Percentiles rank a stretch among this genome's conserved stretches.
Conservation (phyloP, 176 grass and related monocot genomes). For the Elaeis guineensis region DNA sequence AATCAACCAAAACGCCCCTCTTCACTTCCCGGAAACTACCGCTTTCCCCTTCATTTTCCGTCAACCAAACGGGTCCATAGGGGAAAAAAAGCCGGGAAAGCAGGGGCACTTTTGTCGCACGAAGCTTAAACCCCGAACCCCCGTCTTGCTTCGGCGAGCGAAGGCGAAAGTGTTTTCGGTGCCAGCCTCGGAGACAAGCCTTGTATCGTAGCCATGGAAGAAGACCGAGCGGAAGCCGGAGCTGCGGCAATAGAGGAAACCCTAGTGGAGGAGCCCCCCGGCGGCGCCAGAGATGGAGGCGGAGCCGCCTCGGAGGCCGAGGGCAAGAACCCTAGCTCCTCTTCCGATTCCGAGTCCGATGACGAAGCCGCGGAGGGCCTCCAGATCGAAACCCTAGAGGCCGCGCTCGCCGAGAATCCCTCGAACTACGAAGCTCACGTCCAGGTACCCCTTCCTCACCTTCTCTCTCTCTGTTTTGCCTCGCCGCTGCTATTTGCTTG, state of each 20-base stretch:
- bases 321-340: conserved; percentile 17
- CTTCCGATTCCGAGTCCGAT: conserved; percentile 13
- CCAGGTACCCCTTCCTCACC: conserved; percentile 35
- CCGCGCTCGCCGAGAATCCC: conserved; percentile 48
- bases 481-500: background rate
- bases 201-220: no score
- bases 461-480: background rate
- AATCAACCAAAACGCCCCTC: no score
- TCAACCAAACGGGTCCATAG: no score
- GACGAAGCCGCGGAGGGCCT: conserved; percentile 52
- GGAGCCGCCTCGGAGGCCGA: conserved; percentile 27
- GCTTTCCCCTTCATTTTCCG: no score
- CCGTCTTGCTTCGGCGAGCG: no score
- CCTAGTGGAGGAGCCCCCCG: background rate
- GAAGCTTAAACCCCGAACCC: no score
- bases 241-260: conserved; percentile 9
- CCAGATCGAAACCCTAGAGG: conserved; percentile 65
- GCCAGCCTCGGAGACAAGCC: no score
- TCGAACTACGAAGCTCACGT: conserved; percentile 62
- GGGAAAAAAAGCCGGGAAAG: no score
- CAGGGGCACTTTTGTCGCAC: no score
- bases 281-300: conserved; percentile 5
- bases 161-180: no score
- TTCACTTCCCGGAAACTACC: no score
- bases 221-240: no score